A percentile compares a stretch with the other conserved stretches of the same genome.
Conservation (phyloP, 2,329 filamentous ascomycete species). For the Exophiala mesophila region DNA sequence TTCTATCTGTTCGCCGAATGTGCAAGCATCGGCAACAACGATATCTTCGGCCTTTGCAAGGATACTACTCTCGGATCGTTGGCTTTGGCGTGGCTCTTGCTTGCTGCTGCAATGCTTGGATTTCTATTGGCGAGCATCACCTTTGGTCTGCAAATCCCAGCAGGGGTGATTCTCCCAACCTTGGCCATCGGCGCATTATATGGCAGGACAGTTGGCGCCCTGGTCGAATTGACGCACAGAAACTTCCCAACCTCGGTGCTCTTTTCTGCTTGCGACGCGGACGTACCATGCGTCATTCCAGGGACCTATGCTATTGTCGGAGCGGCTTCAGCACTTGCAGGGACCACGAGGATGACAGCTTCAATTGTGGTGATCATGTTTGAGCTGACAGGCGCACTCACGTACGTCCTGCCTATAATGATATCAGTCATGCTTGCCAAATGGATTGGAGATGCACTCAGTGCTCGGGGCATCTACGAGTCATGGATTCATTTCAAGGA, state of each 20-base stretch:
- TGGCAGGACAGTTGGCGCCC: conserved; percentile 81
- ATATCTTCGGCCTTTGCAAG: conserved; percentile 86
- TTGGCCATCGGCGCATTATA: conserved; percentile 92
- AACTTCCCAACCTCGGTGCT: conserved; percentile 70
- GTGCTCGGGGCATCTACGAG: conserved; percentile 90
- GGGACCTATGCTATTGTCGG: conserved; percentile 96
- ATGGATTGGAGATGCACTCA: conserved; percentile 96
- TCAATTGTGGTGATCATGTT: conserved; percentile 99
- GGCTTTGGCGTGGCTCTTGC: conserved; percentile 73
- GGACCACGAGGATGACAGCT: conserved; percentile 92
- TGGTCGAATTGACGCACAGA: conserved; percentile 82
- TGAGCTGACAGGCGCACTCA: conserved; percentile 90
- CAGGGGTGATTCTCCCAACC: conserved; percentile 90
- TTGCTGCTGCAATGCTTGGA: conserved; percentile 76
- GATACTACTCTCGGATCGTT: conserved; percentile 71
- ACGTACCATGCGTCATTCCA: conserved; percentile 82
- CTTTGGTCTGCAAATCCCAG: conserved; percentile 90
- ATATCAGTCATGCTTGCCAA: conserved; percentile 97
- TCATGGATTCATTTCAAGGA: conserved; percentile 95
- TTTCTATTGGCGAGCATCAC: conserved; percentile 82
- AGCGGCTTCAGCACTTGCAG: conserved; percentile 86
- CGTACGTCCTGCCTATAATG: conserved; percentile 98
- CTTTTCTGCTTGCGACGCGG: conserved; percentile 77
- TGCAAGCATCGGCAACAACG: conserved; percentile 65
- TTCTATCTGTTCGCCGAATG: conserved; percentile 91